phyloP scores from a whole-genome alignment of 2,329 filamentous ascomycete species.

The Aspergillus sp. region DNA sequence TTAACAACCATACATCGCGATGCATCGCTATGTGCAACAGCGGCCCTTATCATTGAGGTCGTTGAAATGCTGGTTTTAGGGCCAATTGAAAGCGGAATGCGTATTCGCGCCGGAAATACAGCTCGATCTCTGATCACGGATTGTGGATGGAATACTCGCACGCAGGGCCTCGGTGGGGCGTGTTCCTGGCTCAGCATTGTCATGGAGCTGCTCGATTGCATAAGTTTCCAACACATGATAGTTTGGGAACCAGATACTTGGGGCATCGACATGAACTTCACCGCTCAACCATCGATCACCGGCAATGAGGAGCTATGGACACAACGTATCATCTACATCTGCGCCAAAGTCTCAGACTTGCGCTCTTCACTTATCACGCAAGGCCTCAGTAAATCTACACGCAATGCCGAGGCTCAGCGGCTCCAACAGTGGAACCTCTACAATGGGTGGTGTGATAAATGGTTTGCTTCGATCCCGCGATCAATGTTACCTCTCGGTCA shows the following conservation, averaged over 20 bases:
- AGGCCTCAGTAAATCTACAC: background rate
- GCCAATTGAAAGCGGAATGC: constrained; percentile 78
- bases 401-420: constrained; percentile 61
- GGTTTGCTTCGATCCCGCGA: constrained; percentile 74
- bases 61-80: constrained; percentile 91
- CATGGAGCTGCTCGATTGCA: constrained; percentile 86
- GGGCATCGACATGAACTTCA: constrained; percentile 78
- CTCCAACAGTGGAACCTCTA: constrained; percentile 75
- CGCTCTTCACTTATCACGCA: constrained; percentile 36
- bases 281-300: constrained; percentile 50
- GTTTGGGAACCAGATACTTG: constrained; percentile 89
- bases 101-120: constrained; percentile 80
- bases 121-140: constrained; percentile 85
- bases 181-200: constrained; percentile 95
- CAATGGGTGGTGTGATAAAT: constrained; percentile 78
- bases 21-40: constrained; percentile 79
- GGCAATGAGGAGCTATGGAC: constrained; percentile 82
- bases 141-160: constrained; percentile 81
- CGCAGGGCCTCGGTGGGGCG: constrained; percentile 75
- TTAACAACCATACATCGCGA: constrained; percentile 84
- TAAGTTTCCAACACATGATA: constrained; percentile 75
- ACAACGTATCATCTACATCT: constrained; percentile 82
- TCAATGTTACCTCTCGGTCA: constrained; percentile 87
- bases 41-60: constrained; percentile 83
- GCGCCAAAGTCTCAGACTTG: constrained; percentile 85